phyloP scores from a whole-genome alignment of 495 filamentous ascomycete species.

The Stereocaulon alpinum region DNA sequence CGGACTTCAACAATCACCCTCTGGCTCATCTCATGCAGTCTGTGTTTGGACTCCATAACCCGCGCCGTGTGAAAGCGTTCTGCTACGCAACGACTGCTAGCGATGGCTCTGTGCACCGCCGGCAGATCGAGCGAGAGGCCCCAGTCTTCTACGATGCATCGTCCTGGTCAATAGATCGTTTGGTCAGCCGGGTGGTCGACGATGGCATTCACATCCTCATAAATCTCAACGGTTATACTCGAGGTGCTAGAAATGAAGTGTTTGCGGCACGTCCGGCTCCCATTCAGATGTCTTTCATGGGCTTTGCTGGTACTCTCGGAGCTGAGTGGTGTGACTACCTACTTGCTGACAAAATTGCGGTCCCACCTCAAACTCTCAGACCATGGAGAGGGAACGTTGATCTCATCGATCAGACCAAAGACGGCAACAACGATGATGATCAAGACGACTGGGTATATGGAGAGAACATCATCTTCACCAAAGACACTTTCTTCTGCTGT shows the following conservation, averaged over 20 bases:
- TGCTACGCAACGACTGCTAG: slow-evolving; percentile 96
- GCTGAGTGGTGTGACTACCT: slow-evolving; percentile 99
- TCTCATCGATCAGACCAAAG: slow-evolving; percentile 58
- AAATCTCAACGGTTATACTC: slow-evolving; percentile 95
- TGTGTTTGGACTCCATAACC: slow-evolving; percentile 86
- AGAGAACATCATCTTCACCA: slow-evolving; percentile 90
- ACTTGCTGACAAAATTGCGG: slow-evolving; percentile 77
- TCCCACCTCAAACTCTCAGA: slow-evolving; percentile 72
- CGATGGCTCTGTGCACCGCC: slow-evolving; percentile 82
- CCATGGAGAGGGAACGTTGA: slow-evolving; percentile 64
- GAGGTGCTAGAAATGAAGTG: slow-evolving; percentile 93
- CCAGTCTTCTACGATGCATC: slow-evolving; percentile 88
- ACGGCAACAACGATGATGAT: slow-evolving; percentile 55
- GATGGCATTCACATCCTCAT: slow-evolving; percentile 95
- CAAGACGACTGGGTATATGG: slow-evolving; percentile 82
- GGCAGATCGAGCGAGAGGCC: slow-evolving; percentile 90
- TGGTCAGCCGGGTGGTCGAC: slow-evolving; percentile 83
- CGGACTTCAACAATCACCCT: slow-evolving; percentile 98
- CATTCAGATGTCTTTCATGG: slow-evolving; percentile 99
- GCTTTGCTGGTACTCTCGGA: slow-evolving; percentile 90
- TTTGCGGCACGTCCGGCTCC: slow-evolving; percentile 93
- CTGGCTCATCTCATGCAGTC: slow-evolving; percentile 98
- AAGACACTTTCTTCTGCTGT: slow-evolving; percentile 98
- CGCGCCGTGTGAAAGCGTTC: slow-evolving; percentile 62
- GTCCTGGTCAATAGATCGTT: slow-evolving; percentile 69